Evolutionary conservation across 257 asterid species (phyloP).

Genomic region (Apocynum venetum): DNA sequence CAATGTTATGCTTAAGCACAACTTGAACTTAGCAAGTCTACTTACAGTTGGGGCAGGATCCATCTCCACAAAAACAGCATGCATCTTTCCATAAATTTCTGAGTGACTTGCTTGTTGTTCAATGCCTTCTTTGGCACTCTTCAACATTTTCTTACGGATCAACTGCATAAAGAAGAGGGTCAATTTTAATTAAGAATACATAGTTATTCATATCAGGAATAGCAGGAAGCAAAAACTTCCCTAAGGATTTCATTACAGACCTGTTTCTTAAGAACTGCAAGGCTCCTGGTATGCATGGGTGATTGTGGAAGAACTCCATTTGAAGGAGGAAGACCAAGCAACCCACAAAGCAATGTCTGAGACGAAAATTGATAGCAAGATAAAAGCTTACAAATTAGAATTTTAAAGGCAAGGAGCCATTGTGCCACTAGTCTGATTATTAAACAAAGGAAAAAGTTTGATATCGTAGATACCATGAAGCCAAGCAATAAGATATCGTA

Average conservation of each 20-base stretch:
- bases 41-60: slow-evolving; percentile 63
- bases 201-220: background rate
- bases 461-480: slow-evolving; percentile 48
- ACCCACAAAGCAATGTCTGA: slow-evolving; percentile 88
- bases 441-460: background rate
- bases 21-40: slow-evolving; percentile 6
- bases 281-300: slow-evolving; percentile 97
- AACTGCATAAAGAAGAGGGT: slow-evolving; percentile 32
- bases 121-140: slow-evolving; percentile 71
- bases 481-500: slow-evolving; percentile 73
- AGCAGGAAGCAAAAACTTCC: slow-evolving; percentile 2
- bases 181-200: background rate
- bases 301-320: slow-evolving; percentile 99
- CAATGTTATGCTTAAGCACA: background rate
- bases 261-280: slow-evolving; percentile 88
- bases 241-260: slow-evolving; percentile 29
- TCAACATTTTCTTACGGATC: slow-evolving; percentile 77
- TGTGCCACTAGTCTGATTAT: background rate
- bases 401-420: slow-evolving; percentile 1
- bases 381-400: background rate
- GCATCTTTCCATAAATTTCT: slow-evolving; percentile 88
- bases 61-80: slow-evolving; percentile 81
- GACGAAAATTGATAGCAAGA: slow-evolving; percentile 10
- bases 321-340: slow-evolving; percentile 97
- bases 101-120: slow-evolving; percentile 68